Evolutionary conservation across 768 basidiomycete species (phyloP), one percentile per base, ranked within the genome.

Genomic region (Termitomyces sp.): DNA sequence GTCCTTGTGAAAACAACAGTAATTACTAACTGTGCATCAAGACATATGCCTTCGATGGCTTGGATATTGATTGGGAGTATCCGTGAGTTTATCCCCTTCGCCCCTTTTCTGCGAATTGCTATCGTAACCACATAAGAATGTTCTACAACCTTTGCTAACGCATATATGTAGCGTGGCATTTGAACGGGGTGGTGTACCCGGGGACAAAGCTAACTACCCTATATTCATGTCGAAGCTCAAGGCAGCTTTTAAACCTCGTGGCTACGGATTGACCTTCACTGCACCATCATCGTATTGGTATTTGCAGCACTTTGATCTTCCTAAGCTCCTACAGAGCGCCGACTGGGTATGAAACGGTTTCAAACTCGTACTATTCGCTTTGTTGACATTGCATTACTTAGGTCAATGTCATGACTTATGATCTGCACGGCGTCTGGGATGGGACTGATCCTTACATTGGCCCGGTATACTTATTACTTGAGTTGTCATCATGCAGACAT

Each of bases 361-460:
- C 15, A n/a, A 46, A 26, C 17, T 17, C 9, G 6, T 10, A 32
- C 17, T 11, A 14, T 46, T 32, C 28, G 5, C 28, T 28, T 15
- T 46, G 30, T 32, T 46, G 2, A 46, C 26, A 2, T 32, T 19
- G 17, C 26, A 8, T 32, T 8, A 32, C 9, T 32, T 14, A 46
- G 45, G 45, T 46, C 28, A 49, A 49, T 49, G 47, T 49, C 47
- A 49, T 49, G 47, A 37, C 47, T 37, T 49, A 49, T 37, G 47
- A 49, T 32, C 34, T 49, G 2, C 47, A 49, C 21, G 47, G 47
- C 7, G 35, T 37, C 21, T 49, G 47, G 47, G 47, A 49, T 37
- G 47, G 47, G 37, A 49, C 30, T 15, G 47, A 49, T 37, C 47
- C 47, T 34, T 49, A 24, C 21, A 49, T 49, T 24, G 47, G 47